Evolutionary conservation across 208 protist species (phyloP), one percentile per base, ranked within the genome.

Genomic region (Histomonas meleagridis): DNA sequence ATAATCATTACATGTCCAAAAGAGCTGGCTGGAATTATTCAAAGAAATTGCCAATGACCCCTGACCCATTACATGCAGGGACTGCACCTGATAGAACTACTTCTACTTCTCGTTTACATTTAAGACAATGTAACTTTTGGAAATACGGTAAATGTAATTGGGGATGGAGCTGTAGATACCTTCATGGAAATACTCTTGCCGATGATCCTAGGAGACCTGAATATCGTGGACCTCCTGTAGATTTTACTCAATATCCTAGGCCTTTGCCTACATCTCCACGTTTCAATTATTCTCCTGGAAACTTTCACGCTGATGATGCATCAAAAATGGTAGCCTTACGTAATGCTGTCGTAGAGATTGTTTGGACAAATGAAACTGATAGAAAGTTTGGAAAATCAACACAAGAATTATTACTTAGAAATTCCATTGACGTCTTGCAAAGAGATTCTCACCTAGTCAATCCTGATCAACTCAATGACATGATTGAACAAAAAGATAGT

Each of bases 91-190:
- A n/a, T n/a, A n/a, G n/a, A n/a, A n/a, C n/a, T n/a, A n/a, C n/a
- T n/a, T n/a, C n/a, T n/a, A n/a, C n/a, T n/a, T n/a, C n/a, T n/a
- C n/a, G n/a, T n/a, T n/a, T n/a, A n/a, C 43, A 86, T 55, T 40
- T 43, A 49, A 86, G 16, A 10, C 76, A 40, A 1, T 86, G 76
- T 26, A 86, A 86, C 18, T 86, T 86, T 38, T 86, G 76, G 76
- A 86, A 86, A 86, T 38, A 57, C 23, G 76, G 76, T 16, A 86
- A 86, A 35, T 86, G 76, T 26, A 48, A 86, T 55, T 86, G 76
- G 76, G 76, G 76, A 51, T 86, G 76, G 76, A 23, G 40, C n/a
- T 86, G 76, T 28, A 7, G 76, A 32, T 86, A 57, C 26, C 76
- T 86, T 40, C 76, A 86, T 28, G 76, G 76, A 32, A 48, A 86